These are phyloP conservation scores for Puccinia coronata DNA, from an alignment of 1,284 basidiomycete genomes.

Conservation along the genomic window DNA sequence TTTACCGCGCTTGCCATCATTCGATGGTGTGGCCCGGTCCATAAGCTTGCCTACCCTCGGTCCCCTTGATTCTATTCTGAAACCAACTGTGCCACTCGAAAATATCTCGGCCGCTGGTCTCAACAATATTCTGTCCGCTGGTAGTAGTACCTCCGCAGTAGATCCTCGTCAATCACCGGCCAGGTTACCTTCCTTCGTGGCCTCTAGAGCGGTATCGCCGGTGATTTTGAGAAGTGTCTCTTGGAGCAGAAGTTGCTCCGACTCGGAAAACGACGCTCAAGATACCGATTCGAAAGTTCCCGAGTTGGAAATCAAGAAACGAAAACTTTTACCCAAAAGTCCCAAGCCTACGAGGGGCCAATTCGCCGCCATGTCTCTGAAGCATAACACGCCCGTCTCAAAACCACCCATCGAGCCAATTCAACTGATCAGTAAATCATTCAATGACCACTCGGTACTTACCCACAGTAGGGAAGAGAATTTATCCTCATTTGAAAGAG, in stretches of 20 bases:
- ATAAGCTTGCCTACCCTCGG: neutral
- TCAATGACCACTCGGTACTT: neutral
- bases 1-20: neutral
- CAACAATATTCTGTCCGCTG: too few species aligned
- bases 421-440: neutral
- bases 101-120: neutral
- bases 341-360: neutral
- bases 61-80: neutral
- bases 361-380: neutral
- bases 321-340: slow-evolving; percentile 22
- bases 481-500: neutral
- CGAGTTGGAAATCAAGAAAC: neutral
- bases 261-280: slow-evolving; percentile 6
- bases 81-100: neutral
- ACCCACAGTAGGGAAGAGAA: neutral
- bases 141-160: neutral
- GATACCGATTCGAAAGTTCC: neutral
- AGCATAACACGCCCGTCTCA: neutral
- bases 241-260: neutral
- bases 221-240: neutral
- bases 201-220: neutral
- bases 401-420: neutral
- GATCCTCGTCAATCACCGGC: neutral
- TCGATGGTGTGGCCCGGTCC: neutral
- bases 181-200: neutral